Evolutionary conservation across 495 filamentous ascomycete species (phyloP).

Genomic region (Paragyromitra xinjiangensis): DNA sequence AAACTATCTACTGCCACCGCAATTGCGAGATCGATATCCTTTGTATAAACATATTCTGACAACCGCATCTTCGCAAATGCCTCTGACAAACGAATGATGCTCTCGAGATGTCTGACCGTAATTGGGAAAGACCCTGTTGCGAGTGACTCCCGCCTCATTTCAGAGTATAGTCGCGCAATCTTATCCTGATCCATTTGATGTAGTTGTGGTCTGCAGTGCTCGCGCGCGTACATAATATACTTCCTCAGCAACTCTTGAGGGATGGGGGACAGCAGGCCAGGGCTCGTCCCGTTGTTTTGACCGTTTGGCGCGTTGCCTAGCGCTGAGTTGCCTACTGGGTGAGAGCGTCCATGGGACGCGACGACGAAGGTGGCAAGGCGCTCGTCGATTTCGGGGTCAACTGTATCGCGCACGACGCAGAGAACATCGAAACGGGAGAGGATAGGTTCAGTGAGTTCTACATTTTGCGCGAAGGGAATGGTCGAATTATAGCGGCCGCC

Average conservation of each 20-base stretch:
- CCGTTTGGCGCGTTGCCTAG: conserved; percentile 18
- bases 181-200: conserved; percentile 99
- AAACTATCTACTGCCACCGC: conserved; percentile 97
- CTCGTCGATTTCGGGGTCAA: conserved; percentile 97
- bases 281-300: conserved; percentile 40
- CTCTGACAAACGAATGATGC: conserved; percentile 95
- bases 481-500: conserved; percentile 97
- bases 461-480: conserved; percentile 92
- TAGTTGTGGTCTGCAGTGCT: conserved; percentile 88
- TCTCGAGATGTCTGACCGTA: conserved; percentile 96
- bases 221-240: conserved; percentile 95
- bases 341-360: conserved; percentile 86
- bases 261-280: conserved; percentile 62
- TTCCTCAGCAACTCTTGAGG: conserved; percentile 92
- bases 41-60: conserved; percentile 85
- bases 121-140: conserved; percentile 98
- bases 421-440: conserved; percentile 98
- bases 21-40: conserved; percentile 96
- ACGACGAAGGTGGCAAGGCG: conserved; percentile 95
- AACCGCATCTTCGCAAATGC: conserved; percentile 98
- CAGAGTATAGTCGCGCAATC: conserved; percentile 89
- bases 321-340: conserved; percentile 65
- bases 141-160: conserved; percentile 91
- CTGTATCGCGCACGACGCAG: conserved; percentile 94
- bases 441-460: conserved; percentile 97